Evolutionary conservation across 1,139 yeast species (phyloP), one percentile per base, ranked within the genome.

Genomic region (Taiozyma sp.): DNA sequence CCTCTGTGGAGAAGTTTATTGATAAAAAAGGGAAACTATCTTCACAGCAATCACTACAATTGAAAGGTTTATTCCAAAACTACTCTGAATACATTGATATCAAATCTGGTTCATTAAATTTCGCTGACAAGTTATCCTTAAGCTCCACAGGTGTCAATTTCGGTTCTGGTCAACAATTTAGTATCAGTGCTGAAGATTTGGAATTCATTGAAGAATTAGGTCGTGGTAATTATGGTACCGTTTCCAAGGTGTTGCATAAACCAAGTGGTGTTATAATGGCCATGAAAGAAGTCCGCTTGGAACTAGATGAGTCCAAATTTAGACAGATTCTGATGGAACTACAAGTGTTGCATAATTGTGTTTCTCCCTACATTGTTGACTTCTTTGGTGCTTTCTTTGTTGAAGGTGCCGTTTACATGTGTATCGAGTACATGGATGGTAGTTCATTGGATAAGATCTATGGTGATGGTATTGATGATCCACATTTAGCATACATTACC

Each of bases 381-480:
- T 93, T 93, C 62, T 93, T 88, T 65, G 98, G 99, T 41, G 99
- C 98, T 0, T 93, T 93, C 64, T 93, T 93, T 65, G 92, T 89
- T 43, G 99, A 93, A 70, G 97, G 98, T 45, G 97, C 97, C 0
- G 99, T 93, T 43, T 93, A 92, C 71, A 91, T 95, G 88, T 93
- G 99, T 70, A 93, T 93, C 80, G 99, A 93, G 71, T 89, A 84
- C 69, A 93, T 93, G 99, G 96, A 92, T 69, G 98, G 97, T 48
- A 97, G 97, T 0, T 90, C 97, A 0, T 72, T 95, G 53, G 97
- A 93, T 68, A 89, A 87, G 64, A 77, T 93, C 27, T 93, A 91
- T 68, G 84, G 81, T 32, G 84, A 83, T 30, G 96, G 96, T n/a
- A 78, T 91, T 27, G 83, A 82, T 54, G 96, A 92, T 67, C 85